phyloP scores from a whole-genome alignment of 768 basidiomycete species.

The Udeniomyces megalosporus region DNA sequence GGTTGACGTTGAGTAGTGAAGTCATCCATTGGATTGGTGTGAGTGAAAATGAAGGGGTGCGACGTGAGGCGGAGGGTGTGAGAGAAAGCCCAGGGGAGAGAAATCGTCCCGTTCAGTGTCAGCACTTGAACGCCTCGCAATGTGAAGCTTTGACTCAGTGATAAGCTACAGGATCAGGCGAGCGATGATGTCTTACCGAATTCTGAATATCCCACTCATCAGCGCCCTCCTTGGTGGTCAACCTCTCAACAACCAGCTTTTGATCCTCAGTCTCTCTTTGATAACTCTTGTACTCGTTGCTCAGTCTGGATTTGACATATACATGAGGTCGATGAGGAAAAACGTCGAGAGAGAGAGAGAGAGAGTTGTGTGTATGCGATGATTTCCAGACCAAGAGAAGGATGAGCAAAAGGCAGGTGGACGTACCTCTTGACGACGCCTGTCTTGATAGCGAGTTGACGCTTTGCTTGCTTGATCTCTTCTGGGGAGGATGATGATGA shows the following conservation, averaged over 20 bases:
- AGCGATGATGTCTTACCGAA: constrained; percentile 4
- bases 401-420: not conserved
- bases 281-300: constrained; percentile 16
- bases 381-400: not conserved
- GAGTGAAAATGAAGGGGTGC: not conserved
- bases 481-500: constrained; percentile 4
- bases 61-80: not conserved
- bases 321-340: not conserved
- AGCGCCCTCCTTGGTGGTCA: constrained; percentile 1
- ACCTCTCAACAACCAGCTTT: not conserved
- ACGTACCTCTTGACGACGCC: constrained; percentile 17
- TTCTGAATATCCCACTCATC: constrained; percentile 20
- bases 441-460: constrained; percentile 18
- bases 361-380: not conserved
- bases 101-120: not conserved
- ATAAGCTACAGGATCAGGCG: no score
- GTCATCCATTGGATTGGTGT: no score
- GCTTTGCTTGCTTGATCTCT: constrained; percentile 14
- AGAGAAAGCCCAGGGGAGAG: not conserved
- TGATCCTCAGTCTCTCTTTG: constrained; percentile 15
- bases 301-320: not conserved
- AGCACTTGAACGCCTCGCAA: not conserved
- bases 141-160: no score
- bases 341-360: not conserved
- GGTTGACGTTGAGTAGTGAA: no score